Conservation (phyloP, 805 yeast species). For the Teunomyces gatunensis region DNA sequence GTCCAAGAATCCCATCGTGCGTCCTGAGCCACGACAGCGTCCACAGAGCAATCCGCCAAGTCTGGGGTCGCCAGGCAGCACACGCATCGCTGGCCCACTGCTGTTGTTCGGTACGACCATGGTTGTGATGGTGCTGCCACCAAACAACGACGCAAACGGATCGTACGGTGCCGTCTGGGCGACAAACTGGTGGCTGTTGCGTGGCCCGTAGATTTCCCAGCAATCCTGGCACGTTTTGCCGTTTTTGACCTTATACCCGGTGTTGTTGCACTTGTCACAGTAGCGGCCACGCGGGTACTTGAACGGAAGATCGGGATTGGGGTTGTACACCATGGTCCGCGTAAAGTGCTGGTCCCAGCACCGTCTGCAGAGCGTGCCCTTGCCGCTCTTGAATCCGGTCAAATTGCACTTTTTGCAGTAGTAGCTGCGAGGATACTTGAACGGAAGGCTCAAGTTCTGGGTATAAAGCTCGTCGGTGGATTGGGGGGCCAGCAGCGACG, state of each 20-base stretch:
- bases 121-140: conserved; percentile 2
- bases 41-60: conserved; percentile 75
- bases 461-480: conserved; percentile 13
- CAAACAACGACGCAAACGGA: conserved; percentile 1
- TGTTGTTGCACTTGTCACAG: conserved; percentile 71
- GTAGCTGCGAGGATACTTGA: conserved; percentile 28
- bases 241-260: conserved; percentile 62
- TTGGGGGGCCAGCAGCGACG: not conserved
- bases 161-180: not conserved
- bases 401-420: conserved; percentile 34
- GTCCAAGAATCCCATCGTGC: conserved; percentile 49
- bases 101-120: not conserved
- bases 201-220: conserved; percentile 60
- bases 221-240: conserved; percentile 70
- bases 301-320: conserved; percentile 57
- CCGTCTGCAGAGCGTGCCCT: conserved; percentile 24
- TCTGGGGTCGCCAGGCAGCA: conserved; percentile 74
- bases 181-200: conserved; percentile 16
- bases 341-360: conserved; percentile 33
- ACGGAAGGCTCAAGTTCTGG: conserved; percentile 20
- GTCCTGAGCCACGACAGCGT: conserved; percentile 66
- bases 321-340: conserved; percentile 37
- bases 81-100: conserved; percentile 3
- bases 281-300: conserved; percentile 58
- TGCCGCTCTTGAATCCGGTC: conserved; percentile 28